Base-by-base conservation (phyloP, 352 stramenopile genomes). In the Phytophthora fragariaefolia region DNA sequence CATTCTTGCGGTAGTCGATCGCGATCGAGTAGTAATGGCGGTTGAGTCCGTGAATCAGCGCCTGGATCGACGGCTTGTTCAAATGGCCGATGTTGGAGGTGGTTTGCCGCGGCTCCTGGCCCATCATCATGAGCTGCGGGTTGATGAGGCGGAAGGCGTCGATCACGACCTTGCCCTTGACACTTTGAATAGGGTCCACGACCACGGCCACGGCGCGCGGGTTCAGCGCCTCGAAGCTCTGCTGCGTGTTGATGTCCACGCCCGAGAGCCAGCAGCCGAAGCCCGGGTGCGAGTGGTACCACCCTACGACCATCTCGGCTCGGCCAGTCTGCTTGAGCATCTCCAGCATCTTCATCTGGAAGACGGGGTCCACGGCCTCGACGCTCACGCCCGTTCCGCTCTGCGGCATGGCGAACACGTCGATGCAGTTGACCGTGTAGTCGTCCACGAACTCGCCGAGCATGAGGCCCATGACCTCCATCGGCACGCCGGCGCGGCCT, bases 401-500 rank as follows among this genome's bases (percentile, higher is more conserved):
- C 82, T 99, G 98, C 12, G 98, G 98, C 98, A 99, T 99, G 55
- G 97, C 97, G 79, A 99, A 99, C 42, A 99, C 98, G 78, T 99
- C 98, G 40, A 99, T 98, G 79, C 98, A 99, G 74, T 99, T 98
- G 48, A 99, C 98, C 24, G 97, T 99, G 82, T 99, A 99, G 77
- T 99, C 98, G 69, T 99, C 97, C 20, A 99, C 97, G 74, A 99
- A 99, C 77, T 99, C 95, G 43, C 98, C 98, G 27, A 99, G 90
- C 98, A 99, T 99, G n/a, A 99, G 84, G 2, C 98, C 98, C 98
- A 99, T 99, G 15, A 99, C 98, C 83, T 99, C 98, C 97, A 99
- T 99, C n/a, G 98, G 98, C 38, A 99, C 97, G 38, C 98, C 98
- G 8, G 98, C 97, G 15, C 98, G 96, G 22, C 83, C 83, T 92